phyloP scores from a whole-genome alignment of 768 basidiomycete genomes.

The Amanita muscaria region DNA sequence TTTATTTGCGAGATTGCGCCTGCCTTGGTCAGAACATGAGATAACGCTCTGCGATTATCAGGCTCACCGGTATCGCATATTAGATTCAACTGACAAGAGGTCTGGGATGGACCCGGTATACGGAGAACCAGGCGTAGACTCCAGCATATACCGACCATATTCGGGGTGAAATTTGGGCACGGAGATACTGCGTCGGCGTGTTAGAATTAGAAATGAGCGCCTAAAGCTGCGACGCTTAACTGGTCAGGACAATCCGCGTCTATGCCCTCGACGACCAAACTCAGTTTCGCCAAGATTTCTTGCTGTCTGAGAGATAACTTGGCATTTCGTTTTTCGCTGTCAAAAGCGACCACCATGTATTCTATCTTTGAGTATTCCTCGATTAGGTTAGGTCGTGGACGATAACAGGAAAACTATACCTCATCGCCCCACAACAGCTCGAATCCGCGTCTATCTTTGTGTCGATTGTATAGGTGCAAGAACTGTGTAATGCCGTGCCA shows the following conservation, averaged over 20 bases:
- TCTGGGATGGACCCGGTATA: constrained; percentile 85
- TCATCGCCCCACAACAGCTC: constrained; percentile 98
- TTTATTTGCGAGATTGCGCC: constrained; percentile 76
- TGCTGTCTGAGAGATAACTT: constrained; percentile 90
- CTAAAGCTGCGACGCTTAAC: constrained; percentile 31
- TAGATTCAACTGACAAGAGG: constrained; percentile 81
- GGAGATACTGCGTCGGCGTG: constrained; percentile 38
- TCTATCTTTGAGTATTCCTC: constrained; percentile 81
- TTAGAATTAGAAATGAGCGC: not conserved
- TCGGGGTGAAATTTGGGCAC: constrained; percentile 95
- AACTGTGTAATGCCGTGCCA: constrained; percentile 93
- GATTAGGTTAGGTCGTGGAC: constrained; percentile 6
- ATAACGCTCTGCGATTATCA: not conserved
- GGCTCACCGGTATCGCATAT: constrained; percentile 87
- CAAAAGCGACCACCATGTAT: constrained; percentile 89
- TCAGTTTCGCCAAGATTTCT: constrained; percentile 82
- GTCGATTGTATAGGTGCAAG: constrained; percentile 82
- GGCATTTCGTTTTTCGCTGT: constrained; percentile 70
- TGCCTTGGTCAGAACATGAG: constrained; percentile 18
- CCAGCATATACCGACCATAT: constrained; percentile 98
- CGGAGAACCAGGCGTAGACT: constrained; percentile 93
- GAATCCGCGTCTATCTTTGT: constrained; percentile 87
- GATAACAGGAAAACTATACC: constrained; percentile 35
- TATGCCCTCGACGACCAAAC: constrained; percentile 58
- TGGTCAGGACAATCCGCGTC: constrained; percentile 47